A percentile compares a stretch with the other conserved stretches of the same genome.
These are phyloP conservation scores for Crithidia bombi DNA, from an alignment of 208 protist genomes.

Conservation along the genomic window DNA sequence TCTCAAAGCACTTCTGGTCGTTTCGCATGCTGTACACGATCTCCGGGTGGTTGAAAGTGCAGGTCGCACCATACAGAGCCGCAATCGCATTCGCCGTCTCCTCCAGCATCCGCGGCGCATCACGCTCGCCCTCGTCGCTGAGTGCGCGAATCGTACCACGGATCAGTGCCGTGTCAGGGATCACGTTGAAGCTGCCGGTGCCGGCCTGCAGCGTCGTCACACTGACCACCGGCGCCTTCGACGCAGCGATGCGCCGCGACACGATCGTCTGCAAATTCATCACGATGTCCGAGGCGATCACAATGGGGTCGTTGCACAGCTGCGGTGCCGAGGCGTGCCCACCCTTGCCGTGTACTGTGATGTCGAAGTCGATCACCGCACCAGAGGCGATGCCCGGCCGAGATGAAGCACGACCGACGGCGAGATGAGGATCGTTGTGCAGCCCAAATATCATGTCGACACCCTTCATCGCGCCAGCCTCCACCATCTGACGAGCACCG, in stretches of 20 bases:
- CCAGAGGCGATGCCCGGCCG: slow-evolving; percentile 41
- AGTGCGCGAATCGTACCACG: slow-evolving; percentile 61
- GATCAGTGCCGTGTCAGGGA: slow-evolving; percentile 57
- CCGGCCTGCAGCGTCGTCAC: slow-evolving; percentile 56
- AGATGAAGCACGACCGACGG: slow-evolving; percentile 15
- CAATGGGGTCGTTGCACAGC: slow-evolving; percentile 63
- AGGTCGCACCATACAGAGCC: slow-evolving; percentile 43
- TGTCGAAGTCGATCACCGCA: slow-evolving; percentile 67
- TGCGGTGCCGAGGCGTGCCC: slow-evolving; percentile 65
- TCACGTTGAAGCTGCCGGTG: slow-evolving; percentile 68
- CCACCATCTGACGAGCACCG: slow-evolving; percentile 56
- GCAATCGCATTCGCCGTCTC: slow-evolving; percentile 55
- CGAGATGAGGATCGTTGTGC: slow-evolving; percentile 39
- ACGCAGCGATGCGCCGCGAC: slow-evolving; percentile 55
- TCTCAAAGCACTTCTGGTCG: slow-evolving; percentile 51
- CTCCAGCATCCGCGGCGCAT: slow-evolving; percentile 49
- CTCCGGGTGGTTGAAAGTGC: slow-evolving; percentile 18
- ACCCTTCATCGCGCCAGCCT: slow-evolving; percentile 49
- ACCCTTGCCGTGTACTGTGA: slow-evolving; percentile 59
- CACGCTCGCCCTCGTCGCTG: slow-evolving; percentile 41
- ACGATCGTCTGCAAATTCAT: slow-evolving; percentile 62
- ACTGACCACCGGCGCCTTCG: slow-evolving; percentile 55
- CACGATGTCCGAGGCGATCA: slow-evolving; percentile 57
- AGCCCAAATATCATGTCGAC: slow-evolving; percentile 65
- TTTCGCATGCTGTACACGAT: slow-evolving; percentile 69